These are phyloP conservation scores for Vitis rupestris DNA, from an alignment of 164 flowering plant species.

Conservation along the genomic window DNA sequence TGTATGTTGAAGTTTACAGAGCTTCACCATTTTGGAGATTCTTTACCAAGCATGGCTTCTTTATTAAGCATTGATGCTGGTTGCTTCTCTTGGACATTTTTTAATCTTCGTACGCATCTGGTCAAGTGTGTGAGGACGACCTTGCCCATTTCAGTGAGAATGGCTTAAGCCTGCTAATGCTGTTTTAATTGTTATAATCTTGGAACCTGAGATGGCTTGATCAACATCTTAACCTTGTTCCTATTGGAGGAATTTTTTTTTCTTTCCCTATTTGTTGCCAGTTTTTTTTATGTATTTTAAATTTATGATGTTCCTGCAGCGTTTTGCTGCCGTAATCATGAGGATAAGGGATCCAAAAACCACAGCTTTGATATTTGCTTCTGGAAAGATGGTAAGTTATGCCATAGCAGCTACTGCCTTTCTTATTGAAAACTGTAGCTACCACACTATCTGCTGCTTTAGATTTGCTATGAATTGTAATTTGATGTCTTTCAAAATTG, in stretches of 20 bases:
- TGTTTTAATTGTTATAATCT: too few relatives aligned
- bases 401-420: not conserved
- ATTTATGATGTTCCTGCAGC: constrained; percentile 40
- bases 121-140: too few relatives aligned
- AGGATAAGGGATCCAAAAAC: constrained; percentile 91
- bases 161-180: too few relatives aligned
- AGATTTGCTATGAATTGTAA: not conserved
- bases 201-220: too few relatives aligned
- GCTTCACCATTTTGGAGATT: too few relatives aligned
- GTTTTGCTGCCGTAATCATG: constrained; percentile 97
- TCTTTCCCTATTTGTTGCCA: not conserved
- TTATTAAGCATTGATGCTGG: too few relatives aligned
- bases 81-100: too few relatives aligned
- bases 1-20: not conserved
- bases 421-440: not conserved
- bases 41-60: too few relatives aligned
- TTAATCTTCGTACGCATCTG: too few relatives aligned
- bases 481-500: not conserved
- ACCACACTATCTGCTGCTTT: not conserved
- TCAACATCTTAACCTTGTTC: too few relatives aligned
- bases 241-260: not conserved
- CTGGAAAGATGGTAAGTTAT: constrained; percentile 85
- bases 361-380: constrained; percentile 88
- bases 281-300: not conserved
- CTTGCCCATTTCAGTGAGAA: too few relatives aligned